Percentiles rank a stretch among this genome's conserved stretches.
Conservation (phyloP, 2,329 filamentous ascomycete genomes). For the Verticillium alfalfae region DNA sequence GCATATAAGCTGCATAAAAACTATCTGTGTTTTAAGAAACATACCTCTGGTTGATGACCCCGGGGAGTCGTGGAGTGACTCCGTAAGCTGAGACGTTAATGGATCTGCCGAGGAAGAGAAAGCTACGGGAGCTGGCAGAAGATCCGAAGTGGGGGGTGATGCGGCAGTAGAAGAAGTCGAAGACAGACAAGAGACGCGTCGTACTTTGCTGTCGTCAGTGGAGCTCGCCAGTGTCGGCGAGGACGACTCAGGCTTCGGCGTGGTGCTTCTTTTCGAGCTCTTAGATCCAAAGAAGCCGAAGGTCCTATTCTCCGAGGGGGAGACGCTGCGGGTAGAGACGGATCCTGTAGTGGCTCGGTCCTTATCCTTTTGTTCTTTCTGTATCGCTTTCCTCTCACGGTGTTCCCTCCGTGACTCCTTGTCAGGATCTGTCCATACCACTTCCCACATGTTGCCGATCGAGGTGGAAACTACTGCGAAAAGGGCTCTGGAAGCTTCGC, state of each 20-base stretch:
- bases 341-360: constrained; percentile 24
- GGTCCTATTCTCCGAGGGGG: constrained; percentile 31
- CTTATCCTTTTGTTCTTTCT: constrained; percentile 24
- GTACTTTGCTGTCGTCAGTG: constrained; percentile 8
- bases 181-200: background rate
- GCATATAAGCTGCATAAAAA: constrained; percentile 12
- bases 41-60: constrained; percentile 28
- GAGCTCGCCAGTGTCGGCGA: constrained; percentile 10
- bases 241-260: constrained; percentile 4
- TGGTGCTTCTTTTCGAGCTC: constrained; percentile 24
- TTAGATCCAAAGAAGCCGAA: constrained; percentile 39
- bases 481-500: background rate
- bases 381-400: constrained; percentile 41
- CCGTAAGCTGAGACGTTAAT: constrained; percentile 4
- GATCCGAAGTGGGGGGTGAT: constrained; percentile 4
- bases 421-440: constrained; percentile 52
- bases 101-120: background rate
- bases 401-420: constrained; percentile 48
- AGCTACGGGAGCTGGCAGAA: background rate
- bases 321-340: constrained; percentile 36
- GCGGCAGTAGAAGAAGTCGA: background rate
- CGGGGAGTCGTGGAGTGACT: constrained; percentile 10
- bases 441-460: constrained; percentile 45
- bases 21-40: background rate
- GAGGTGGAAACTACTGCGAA: background rate